Conservation (phyloP, 495 filamentous ascomycete species). For the Neurospora cerealis region DNA sequence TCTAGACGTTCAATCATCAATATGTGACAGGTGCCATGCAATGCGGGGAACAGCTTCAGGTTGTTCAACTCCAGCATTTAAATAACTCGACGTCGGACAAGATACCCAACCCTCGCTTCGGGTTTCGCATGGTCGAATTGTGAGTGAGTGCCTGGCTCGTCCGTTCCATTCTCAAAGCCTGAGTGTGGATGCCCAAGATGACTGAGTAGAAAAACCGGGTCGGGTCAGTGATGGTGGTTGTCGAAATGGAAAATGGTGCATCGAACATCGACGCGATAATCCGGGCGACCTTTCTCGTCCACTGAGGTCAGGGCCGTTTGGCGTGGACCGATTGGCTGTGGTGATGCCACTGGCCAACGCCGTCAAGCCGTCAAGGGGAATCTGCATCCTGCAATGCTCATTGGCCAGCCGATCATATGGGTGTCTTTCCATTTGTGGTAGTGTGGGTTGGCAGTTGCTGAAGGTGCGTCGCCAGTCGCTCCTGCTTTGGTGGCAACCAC, state of each 20-base stretch:
- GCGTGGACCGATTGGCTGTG: conserved; percentile 2
- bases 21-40: not conserved
- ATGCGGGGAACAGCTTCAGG: not conserved
- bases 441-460: not conserved
- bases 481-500: not conserved
- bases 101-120: not conserved
- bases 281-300: not conserved
- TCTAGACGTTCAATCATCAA: not conserved
- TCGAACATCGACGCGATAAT: not conserved
- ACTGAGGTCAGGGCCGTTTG: not conserved
- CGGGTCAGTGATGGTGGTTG: not conserved
- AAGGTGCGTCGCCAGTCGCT: not conserved
- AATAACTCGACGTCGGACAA: not conserved
- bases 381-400: not conserved
- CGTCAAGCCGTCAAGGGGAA: not conserved
- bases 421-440: not conserved
- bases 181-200: not conserved
- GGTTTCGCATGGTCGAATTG: not conserved
- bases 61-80: not conserved
- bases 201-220: not conserved
- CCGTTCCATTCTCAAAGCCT: not conserved
- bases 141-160: not conserved
- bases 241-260: not conserved
- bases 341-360: not conserved
- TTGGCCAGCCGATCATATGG: conserved; percentile 1